Evolutionary conservation across 1,139 yeast species (phyloP).

Genomic region (Zygoascus sp.): DNA sequence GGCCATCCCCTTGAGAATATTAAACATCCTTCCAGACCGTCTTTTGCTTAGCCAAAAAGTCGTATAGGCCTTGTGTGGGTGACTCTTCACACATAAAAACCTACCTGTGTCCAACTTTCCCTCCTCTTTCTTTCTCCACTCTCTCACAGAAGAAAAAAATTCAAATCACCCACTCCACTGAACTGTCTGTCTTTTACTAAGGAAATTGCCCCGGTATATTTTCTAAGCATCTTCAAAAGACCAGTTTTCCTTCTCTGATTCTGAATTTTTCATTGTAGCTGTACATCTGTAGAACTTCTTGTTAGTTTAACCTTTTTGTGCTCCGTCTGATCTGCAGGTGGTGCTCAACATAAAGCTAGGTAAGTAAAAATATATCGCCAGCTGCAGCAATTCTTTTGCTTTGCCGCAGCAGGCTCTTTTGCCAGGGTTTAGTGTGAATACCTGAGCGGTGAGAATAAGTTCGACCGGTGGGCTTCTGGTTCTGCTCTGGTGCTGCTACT

Average conservation of each 20-base stretch:
- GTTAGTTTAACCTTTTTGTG: neutral
- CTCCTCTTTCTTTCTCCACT: neutral
- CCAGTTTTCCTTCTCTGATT: no score
- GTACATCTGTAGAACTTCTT: neutral
- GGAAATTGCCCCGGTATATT: neutral
- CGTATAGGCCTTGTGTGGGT: neutral
- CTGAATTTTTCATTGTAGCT: neutral
- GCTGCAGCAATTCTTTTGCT: neutral
- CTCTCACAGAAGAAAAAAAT: neutral
- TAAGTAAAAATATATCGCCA: neutral
- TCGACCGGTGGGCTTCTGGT: no score
- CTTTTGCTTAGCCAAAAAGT: neutral
- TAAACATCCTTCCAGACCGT: neutral
- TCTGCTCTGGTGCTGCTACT: no score
- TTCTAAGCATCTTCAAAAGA: no score
- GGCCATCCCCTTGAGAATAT: neutral
- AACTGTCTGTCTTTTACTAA: no score
- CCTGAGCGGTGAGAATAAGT: no score
- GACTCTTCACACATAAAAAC: neutral
- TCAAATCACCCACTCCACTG: neutral
- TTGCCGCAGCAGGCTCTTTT: no score
- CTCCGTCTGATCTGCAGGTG: neutral
- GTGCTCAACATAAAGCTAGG: slow-evolving; percentile 1
- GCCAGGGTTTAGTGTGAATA: no score
- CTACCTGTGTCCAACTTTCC: slow-evolving; percentile 1